phyloP scores from a whole-genome alignment of 345 rosid genomes.

The Jatropha curcas region DNA sequence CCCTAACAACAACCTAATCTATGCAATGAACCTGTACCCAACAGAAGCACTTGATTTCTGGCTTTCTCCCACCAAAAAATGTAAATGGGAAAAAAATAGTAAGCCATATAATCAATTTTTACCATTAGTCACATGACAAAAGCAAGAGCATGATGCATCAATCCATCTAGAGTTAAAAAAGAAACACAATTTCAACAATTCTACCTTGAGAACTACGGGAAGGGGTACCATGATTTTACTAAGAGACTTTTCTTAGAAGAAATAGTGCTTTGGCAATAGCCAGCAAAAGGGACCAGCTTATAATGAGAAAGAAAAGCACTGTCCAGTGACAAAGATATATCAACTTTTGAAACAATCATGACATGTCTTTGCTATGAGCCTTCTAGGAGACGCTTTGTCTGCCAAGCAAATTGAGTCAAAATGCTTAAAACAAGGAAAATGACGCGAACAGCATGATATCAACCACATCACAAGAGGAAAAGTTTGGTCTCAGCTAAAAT shows the following conservation, averaged over 20 bases:
- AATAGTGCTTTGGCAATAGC: neutral
- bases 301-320: slow-evolving; percentile 18
- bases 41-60: no score
- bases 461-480: slow-evolving; percentile 5
- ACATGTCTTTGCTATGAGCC: slow-evolving; percentile 13
- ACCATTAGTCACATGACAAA: neutral
- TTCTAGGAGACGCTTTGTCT: slow-evolving; percentile 3
- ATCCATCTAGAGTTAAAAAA: neutral
- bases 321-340: slow-evolving; percentile 8
- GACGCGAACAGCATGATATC: slow-evolving; percentile 5
- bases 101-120: neutral
- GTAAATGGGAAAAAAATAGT: neutral
- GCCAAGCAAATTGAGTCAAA: slow-evolving; percentile 8
- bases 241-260: slow-evolving; percentile 3
- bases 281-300: slow-evolving; percentile 16
- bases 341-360: slow-evolving; percentile 20
- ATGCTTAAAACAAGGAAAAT: slow-evolving; percentile 2
- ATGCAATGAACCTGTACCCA: neutral
- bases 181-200: neutral
- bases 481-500: slow-evolving; percentile 6
- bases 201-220: neutral
- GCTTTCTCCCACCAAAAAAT: neutral
- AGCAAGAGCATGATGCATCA: neutral
- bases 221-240: neutral
- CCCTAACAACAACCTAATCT: neutral